A percentile compares a stretch with the other conserved stretches of the same genome.
These are phyloP conservation scores for Hamamelis virginiana DNA, from an alignment of 164 flowering plant species.

Conservation along the genomic window DNA sequence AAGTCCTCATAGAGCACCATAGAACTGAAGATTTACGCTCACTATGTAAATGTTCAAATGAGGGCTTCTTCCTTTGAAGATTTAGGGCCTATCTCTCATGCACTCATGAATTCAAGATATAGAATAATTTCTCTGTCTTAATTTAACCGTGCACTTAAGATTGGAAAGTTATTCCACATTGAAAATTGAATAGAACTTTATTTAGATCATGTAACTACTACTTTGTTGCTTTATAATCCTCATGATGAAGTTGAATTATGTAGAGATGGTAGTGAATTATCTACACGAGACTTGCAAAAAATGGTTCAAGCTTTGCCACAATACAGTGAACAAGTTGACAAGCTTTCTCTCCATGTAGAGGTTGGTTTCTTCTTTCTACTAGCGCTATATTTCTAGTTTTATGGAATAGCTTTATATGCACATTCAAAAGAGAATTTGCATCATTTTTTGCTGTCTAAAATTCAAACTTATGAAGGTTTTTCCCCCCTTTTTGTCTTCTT, in stretches of 20 bases:
- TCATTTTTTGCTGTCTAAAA: not conserved
- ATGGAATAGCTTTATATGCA: not conserved
- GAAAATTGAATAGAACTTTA: not conserved
- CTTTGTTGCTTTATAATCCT: not conserved
- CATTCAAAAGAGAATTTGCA: too few relatives aligned
- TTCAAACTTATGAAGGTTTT: too few relatives aligned
- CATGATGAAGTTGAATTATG: slow-evolving; percentile 5
- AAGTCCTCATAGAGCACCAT: too few relatives aligned
- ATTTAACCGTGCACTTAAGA: too few relatives aligned
- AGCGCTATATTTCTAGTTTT: not conserved
- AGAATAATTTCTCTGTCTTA: too few relatives aligned
- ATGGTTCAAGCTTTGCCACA: slow-evolving; percentile 99
- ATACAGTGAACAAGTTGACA: slow-evolving; percentile 83
- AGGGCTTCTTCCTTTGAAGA: too few relatives aligned
- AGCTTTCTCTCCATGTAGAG: slow-evolving; percentile 92
- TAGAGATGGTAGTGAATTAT: slow-evolving; percentile 86
- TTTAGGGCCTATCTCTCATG: too few relatives aligned
- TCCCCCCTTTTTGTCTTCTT: not conserved
- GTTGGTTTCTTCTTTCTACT: slow-evolving; percentile 43
- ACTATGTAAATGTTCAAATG: too few relatives aligned
- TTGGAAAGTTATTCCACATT: not conserved
- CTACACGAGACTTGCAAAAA: slow-evolving; percentile 94
- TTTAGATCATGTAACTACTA: not conserved
- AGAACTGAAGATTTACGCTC: too few relatives aligned
- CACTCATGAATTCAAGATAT: too few relatives aligned